Conservation (phyloP, 345 rosid genomes). For the Euphorbia pulcherrima region DNA sequence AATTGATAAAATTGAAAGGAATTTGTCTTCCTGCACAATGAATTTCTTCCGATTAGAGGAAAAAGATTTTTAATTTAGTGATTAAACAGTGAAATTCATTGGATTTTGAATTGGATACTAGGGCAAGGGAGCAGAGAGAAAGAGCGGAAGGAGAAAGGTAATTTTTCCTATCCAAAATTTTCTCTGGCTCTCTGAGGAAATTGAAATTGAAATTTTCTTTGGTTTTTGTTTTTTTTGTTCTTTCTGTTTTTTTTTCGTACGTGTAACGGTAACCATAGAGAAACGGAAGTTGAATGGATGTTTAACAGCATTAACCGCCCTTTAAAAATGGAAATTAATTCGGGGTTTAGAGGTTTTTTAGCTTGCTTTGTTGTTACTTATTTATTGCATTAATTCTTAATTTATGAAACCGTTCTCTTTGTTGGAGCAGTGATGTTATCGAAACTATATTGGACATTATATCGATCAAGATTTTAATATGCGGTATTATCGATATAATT, state of each 20-base stretch:
- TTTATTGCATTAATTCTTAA: too few species aligned
- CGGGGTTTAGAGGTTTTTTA: not conserved
- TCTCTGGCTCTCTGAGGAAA: not conserved
- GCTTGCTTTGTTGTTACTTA: not conserved
- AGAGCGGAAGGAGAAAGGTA: constrained; percentile 10
- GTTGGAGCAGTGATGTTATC: too few species aligned
- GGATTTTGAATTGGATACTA: too few species aligned
- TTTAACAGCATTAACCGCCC: constrained; percentile 16
- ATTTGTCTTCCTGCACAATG: constrained; percentile 3
- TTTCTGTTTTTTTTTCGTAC: not conserved
- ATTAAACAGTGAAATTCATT: not conserved
- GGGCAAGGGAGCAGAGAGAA: constrained; percentile 9
- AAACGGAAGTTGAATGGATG: constrained; percentile 11
- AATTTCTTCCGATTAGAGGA: not conserved
- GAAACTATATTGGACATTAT: too few species aligned
- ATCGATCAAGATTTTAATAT: too few species aligned
- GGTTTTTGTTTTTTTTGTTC: not conserved
- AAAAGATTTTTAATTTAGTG: not conserved
- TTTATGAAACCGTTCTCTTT: too few species aligned
- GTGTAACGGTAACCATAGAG: constrained; percentile 15
- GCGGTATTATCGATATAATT: too few species aligned
- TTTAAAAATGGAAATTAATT: constrained; percentile 13
- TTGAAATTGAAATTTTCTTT: too few species aligned
- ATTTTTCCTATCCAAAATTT: constrained; percentile 14
- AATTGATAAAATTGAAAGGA: not conserved